Base-by-base conservation (phyloP, 2,329 filamentous ascomycete genomes). In the Zalaria sp. region DNA sequence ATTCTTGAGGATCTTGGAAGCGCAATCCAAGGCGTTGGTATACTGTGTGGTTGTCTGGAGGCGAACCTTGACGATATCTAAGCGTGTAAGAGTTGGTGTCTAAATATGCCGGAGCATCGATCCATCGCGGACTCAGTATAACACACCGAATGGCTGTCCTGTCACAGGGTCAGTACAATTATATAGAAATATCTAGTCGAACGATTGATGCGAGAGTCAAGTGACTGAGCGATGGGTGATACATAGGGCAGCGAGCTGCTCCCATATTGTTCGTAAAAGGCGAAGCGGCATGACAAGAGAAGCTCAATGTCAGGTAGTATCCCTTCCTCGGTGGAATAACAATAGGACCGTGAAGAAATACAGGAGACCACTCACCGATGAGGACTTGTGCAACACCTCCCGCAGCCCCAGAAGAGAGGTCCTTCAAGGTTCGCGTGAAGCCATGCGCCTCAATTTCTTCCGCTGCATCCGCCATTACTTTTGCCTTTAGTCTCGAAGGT, bases 51-150 rank as follows among this genome's bases (percentile, higher is more conserved):
- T 83, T 10, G 91, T 98, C 64, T 98, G 91, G 38, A 98, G 74
- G 43, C 91, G 84, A 55, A 98, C 91, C 68, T 98, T 98, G 68
- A 98, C 81, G 49, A 95, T 96, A 70, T 95, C 89, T 77, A 53
- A 40, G 34, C 26, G 27, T 42, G 35, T 45, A 29, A 41, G 34
- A 45, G 6, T 27, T 10, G 35, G 18, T 18, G 18, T 18, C 18
- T 18, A 18, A 18, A 18, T 18, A 18, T 18, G 18, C 18, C 18
- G 18, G 18, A 18, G 18, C 18, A 18, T 18, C 18, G 18, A 18
- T 18, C 18, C 18, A 18, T 18, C 18, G 18, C 18, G 18, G 18
- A 18, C 18, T 18, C 18, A 18, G 18, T 18, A 18, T 18, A 18
- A 18, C 66, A 58, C 68, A 77, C 75, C 77, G 53, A 81, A 81